Base-by-base conservation (phyloP, 495 filamentous ascomycete genomes). In the Tuber brumale region DNA sequence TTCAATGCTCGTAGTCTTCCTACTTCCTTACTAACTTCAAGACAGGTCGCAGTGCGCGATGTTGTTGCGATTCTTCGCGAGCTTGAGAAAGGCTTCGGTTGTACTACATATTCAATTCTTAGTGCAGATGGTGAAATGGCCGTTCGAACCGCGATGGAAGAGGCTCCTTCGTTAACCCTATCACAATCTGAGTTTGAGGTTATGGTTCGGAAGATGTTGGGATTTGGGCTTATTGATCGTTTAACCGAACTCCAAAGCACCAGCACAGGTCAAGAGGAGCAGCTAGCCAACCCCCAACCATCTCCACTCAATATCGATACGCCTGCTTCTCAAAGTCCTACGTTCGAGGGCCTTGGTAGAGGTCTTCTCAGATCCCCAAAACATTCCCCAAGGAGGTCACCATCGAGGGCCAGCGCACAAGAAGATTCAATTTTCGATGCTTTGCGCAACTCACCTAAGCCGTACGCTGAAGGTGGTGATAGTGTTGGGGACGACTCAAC, bases 21-120 rank as follows among this genome's bases (percentile, higher is more conserved):
- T 35, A 66, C 27, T 35, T 66, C 27, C 57, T 19, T 35, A 16
- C 57, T 66, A 35, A 66, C 57, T 6, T 4, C 31, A 7, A 18
- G 31, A 18, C 6, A 79, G 78, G 73, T 80, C 23, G 27, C 45
- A 6, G 79, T 80, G 37, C 61, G 44, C 5, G 78, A 80, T 23
- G 75, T 80, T 9, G 79, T 79, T 39, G 73, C 61, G 0, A 76
- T 80, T 27, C 72, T 74, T 27, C 78, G 78, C 3, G 46, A 66
- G 4, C 70, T 80, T 43, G 78, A 80, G 57, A 45, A 72, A 21
- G 41, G 14, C 5, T 72, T 79, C 27, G 78, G 71, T 9, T 35
- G 69, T 6, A 27, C 35, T 3, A 73, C 44, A 45, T 80, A 79
- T 39, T 35, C 57, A 2, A 73, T 80, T 37, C 77, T 80, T 18